Evolutionary conservation across 1,284 basidiomycete species (phyloP), one percentile per base, ranked within the genome.

Genomic region (Tilletia setariae): DNA sequence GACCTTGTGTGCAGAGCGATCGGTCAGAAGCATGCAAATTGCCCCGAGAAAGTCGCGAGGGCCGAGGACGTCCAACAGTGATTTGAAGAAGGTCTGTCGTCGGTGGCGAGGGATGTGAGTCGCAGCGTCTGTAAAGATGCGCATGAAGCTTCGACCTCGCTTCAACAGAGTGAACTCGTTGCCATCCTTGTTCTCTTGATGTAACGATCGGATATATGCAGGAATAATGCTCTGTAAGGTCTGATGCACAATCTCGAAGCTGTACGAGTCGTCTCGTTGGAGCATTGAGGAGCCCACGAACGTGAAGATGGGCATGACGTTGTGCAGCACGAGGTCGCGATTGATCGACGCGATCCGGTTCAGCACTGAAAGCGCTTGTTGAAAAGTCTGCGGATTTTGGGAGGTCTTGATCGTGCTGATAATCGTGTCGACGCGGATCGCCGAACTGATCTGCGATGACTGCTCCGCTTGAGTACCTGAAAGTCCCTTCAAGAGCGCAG

Each of bases 291-390:
- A 91, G 32, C 96, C 95, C 90, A 98, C 97, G 85, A 98, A 98
- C 0, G 95, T 98, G 85, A 99, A 98, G 68, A 99, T 90, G 6
- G 96, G 94, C 93, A 98, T 98, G 70, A 97, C 88, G 77, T 96
- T 94, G 82, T 93, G 93, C 35, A 98, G 86, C 16, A 96, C 92
- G 8, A 92, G 90, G 69, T 95, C 93, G 0, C 94, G 94, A 0
- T 90, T 89, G 56, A 98, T 85, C 40, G 89, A 87, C 1, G 93
- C 91, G 64, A 98, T 85, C 71, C 87, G 90, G 2, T 93, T 90
- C 82, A 97, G 90, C 32, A 98, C 86, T n/a, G 97, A 85, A 2
- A 98, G 85, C 0, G 94, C 93, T 80, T 95, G 91, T 75, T 98
- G 90, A 84, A 94, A 94, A 0, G 92, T 95, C 80, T 97, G 93